Evolutionary conservation across 2,329 filamentous ascomycete species (phyloP).

Genomic region (Penicillium corylophilum): DNA sequence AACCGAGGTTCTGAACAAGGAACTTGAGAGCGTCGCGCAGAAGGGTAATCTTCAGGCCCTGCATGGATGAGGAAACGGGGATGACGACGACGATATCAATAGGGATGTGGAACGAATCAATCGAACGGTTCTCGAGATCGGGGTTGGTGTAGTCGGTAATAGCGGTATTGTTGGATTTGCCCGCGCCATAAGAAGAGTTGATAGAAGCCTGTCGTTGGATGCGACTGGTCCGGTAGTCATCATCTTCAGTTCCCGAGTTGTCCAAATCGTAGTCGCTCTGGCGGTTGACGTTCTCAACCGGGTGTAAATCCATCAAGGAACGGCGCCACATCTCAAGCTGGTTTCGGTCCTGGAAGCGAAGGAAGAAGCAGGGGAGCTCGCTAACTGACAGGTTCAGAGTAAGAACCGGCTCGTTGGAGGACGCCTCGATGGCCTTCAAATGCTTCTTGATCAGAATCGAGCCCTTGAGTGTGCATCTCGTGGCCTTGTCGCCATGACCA

Average conservation of each 20-base stretch:
- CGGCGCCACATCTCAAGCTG: slow-evolving; percentile 91
- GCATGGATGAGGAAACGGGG: slow-evolving; percentile 97
- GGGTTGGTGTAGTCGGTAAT: slow-evolving; percentile 88
- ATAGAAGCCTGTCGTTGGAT: slow-evolving; percentile 75
- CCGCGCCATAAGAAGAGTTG: slow-evolving; percentile 77
- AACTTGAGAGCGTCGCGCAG: slow-evolving; percentile 90
- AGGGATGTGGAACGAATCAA: slow-evolving; percentile 80
- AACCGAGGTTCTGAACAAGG: slow-evolving; percentile 83
- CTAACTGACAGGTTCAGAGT: slow-evolving; percentile 87
- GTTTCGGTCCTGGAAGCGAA: slow-evolving; percentile 75
- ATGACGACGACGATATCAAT: slow-evolving; percentile 96
- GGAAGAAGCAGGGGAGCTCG: slow-evolving; percentile 90
- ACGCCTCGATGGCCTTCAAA: slow-evolving; percentile 79
- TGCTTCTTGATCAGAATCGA: slow-evolving; percentile 99
- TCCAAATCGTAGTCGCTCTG: slow-evolving; percentile 79
- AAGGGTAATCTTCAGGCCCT: slow-evolving; percentile 96
- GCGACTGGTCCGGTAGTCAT: slow-evolving; percentile 67
- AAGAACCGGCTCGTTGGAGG: slow-evolving; percentile 74
- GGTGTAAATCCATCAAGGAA: slow-evolving; percentile 79
- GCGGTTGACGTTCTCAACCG: slow-evolving; percentile 60
- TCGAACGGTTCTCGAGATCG: slow-evolving; percentile 50
- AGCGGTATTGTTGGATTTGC: slow-evolving; percentile 80
- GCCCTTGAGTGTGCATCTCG: slow-evolving; percentile 86
- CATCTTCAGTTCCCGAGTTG: slow-evolving; percentile 80
- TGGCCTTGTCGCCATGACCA: slow-evolving; percentile 64